Conservation (phyloP, 1,139 yeast species). For the Taphrina betulina region DNA sequence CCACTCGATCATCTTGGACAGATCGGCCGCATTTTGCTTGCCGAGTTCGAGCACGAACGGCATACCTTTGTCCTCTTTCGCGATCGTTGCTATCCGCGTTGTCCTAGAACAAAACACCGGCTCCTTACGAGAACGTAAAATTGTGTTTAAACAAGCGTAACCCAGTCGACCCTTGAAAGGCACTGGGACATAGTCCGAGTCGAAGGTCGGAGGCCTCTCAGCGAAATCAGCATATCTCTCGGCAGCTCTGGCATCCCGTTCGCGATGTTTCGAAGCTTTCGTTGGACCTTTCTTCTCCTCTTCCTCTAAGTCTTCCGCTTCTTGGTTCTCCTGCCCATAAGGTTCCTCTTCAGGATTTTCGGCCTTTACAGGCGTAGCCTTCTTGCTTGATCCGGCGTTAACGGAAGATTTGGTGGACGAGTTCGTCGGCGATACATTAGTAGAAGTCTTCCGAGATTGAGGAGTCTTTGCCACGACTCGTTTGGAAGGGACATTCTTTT, state of each 20-base stretch:
- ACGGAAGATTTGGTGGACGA: not conserved
- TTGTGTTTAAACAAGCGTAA: conserved; percentile 34
- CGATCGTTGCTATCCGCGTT: conserved; percentile 32
- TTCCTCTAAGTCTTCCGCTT: conserved; percentile 4
- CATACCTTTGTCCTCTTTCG: conserved; percentile 32
- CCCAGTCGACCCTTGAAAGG: conserved; percentile 33
- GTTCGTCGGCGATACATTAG: not conserved
- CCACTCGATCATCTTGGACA: conserved; percentile 32
- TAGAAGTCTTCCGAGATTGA: not conserved
- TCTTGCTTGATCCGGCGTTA: not conserved
- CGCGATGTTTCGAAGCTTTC: conserved; percentile 23
- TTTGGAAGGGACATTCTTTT: not conserved
- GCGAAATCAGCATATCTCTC: conserved; percentile 26
- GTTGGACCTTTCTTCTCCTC: conserved; percentile 15
- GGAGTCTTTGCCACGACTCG: not conserved
- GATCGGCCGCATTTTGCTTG: conserved; percentile 31
- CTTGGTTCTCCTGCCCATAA: conserved; percentile 1
- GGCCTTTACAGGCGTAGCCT: not conserved
- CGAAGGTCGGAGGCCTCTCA: conserved; percentile 19
- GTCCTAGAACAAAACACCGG: conserved; percentile 35
- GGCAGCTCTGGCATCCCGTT: conserved; percentile 25
- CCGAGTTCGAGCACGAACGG: conserved; percentile 30
- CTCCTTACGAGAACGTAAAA: conserved; percentile 26
- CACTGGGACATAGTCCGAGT: conserved; percentile 28
- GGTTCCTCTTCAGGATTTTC: conserved; percentile 5